Evolutionary conservation across 345 rosid species (phyloP).

Genomic region (Euphorbia lathyris): DNA sequence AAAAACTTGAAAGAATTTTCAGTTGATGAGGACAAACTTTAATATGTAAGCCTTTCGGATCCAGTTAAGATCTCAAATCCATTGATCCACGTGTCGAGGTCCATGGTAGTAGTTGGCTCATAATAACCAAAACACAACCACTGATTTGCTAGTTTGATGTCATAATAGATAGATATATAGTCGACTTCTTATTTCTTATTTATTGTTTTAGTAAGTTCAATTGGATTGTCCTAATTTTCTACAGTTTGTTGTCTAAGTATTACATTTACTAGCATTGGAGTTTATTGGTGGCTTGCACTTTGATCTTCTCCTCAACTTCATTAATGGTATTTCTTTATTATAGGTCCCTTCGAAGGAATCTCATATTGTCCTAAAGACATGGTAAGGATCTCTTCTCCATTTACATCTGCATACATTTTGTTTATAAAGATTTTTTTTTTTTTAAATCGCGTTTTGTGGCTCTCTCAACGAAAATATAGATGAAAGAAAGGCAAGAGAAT

Average conservation of each 20-base stretch:
- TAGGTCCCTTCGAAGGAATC: conserved; percentile 90
- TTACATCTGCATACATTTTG: conserved; percentile 4
- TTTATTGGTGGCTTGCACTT: background rate
- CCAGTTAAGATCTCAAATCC: background rate
- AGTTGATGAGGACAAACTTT: background rate
- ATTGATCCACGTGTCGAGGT: background rate
- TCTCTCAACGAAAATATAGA: conserved; percentile 35
- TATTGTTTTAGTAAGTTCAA: background rate
- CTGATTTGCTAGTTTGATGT: background rate
- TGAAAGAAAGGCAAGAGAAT: conserved; percentile 62
- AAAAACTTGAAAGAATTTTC: background rate
- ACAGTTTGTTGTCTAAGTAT: too few relatives aligned
- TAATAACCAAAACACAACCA: background rate
- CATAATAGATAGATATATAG: background rate
- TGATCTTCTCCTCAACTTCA: conserved; percentile 13
- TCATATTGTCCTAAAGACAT: conserved; percentile 56
- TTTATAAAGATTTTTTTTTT: background rate
- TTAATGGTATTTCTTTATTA: conserved; percentile 3
- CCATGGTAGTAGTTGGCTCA: background rate
- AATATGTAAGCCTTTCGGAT: background rate
- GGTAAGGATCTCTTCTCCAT: conserved; percentile 43
- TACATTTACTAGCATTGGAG: background rate
- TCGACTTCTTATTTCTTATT: background rate
- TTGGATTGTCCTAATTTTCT: background rate
- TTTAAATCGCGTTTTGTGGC: background rate